Conservation (phyloP, 2,329 filamentous ascomycete genomes). For the Xenosphaeropsis pyriputrescens region DNA sequence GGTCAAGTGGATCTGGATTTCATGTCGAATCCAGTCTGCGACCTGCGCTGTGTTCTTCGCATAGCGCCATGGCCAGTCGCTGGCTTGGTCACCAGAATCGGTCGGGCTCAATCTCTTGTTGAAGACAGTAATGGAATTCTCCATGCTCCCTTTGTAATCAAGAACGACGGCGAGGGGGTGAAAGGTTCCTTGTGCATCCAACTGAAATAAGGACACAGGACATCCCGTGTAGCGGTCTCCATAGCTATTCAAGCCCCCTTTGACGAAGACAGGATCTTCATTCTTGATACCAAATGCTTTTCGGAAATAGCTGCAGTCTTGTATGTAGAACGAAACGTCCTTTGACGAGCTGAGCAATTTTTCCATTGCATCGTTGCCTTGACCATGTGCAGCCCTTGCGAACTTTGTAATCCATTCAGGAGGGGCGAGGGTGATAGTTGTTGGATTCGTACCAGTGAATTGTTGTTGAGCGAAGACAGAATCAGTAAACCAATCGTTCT, state of each 20-base stretch:
- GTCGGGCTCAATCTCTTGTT: slow-evolving; percentile 25
- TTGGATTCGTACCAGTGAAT: slow-evolving; percentile 21
- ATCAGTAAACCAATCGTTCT: slow-evolving; percentile 12
- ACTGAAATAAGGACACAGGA: slow-evolving; percentile 26
- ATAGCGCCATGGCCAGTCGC: slow-evolving; percentile 36
- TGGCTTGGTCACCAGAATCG: slow-evolving; percentile 19
- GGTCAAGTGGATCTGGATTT: slow-evolving; percentile 29
- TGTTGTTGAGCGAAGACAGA: slow-evolving; percentile 26
- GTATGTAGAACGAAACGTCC: slow-evolving; percentile 9
- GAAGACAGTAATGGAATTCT: slow-evolving; percentile 31
- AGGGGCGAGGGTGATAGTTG: slow-evolving; percentile 8
- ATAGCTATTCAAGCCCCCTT: too few species aligned
- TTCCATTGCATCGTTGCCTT: slow-evolving; percentile 5
- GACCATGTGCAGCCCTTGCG: slow-evolving; percentile 4
- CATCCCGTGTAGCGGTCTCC: slow-evolving; percentile 17
- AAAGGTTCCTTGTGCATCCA: slow-evolving; percentile 26
- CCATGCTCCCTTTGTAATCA: slow-evolving; percentile 27
- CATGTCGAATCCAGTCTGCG: slow-evolving; percentile 32
- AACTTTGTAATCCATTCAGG: slow-evolving; percentile 10
- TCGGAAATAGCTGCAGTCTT: slow-evolving; percentile 15
- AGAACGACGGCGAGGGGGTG: slow-evolving; percentile 32
- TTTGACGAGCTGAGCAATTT: slow-evolving; percentile 4
- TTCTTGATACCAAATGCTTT: slow-evolving; percentile 5
- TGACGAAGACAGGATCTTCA: slow-evolving; percentile 2
- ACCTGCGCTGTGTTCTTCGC: slow-evolving; percentile 33